phyloP scores from a whole-genome alignment of 495 filamentous ascomycete species.

The Xylaria flabelliformis region DNA sequence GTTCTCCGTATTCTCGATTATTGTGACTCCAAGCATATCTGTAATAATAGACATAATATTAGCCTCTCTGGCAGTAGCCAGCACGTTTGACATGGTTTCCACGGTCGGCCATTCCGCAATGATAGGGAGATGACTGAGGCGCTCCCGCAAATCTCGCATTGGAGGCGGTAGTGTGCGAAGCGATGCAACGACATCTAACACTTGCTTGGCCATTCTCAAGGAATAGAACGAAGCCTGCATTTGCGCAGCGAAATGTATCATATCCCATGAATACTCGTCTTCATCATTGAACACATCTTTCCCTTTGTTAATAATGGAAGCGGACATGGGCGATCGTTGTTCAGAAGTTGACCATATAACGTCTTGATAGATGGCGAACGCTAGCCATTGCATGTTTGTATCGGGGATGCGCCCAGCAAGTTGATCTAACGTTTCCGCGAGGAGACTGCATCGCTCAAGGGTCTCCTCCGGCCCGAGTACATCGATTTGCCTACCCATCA shows the following conservation, averaged over 20 bases:
- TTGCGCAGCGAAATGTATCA: slow-evolving; percentile 69
- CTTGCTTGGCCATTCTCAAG: slow-evolving; percentile 67
- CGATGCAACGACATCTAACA: slow-evolving; percentile 45
- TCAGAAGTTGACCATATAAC: slow-evolving; percentile 43
- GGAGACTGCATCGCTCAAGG: slow-evolving; percentile 29
- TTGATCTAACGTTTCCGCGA: slow-evolving; percentile 29
- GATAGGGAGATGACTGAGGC: slow-evolving; percentile 31
- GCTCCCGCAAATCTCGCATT: slow-evolving; percentile 26
- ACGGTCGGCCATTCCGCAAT: slow-evolving; percentile 39
- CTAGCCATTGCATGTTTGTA: slow-evolving; percentile 41
- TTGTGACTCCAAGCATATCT: slow-evolving; percentile 31
- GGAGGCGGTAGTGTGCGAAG: slow-evolving; percentile 27
- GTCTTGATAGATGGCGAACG: slow-evolving; percentile 52
- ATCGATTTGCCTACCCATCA: slow-evolving; percentile 37
- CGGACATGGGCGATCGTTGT: slow-evolving; percentile 29
- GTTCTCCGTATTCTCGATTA: slow-evolving; percentile 3
- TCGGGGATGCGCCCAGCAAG: slow-evolving; percentile 21
- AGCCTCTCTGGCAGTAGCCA: slow-evolving; percentile 26
- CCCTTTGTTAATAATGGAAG: slow-evolving; percentile 19
- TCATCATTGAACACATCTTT: slow-evolving; percentile 17
- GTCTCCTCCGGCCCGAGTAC: slow-evolving; percentile 33
- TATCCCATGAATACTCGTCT: slow-evolving; percentile 58
- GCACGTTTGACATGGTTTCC: slow-evolving; percentile 26
- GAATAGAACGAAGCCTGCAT: slow-evolving; percentile 69
- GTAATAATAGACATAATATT: slow-evolving; percentile 27